Conservation (phyloP, 306 rosid genomes). For the Fragaria ananassa region DNA sequence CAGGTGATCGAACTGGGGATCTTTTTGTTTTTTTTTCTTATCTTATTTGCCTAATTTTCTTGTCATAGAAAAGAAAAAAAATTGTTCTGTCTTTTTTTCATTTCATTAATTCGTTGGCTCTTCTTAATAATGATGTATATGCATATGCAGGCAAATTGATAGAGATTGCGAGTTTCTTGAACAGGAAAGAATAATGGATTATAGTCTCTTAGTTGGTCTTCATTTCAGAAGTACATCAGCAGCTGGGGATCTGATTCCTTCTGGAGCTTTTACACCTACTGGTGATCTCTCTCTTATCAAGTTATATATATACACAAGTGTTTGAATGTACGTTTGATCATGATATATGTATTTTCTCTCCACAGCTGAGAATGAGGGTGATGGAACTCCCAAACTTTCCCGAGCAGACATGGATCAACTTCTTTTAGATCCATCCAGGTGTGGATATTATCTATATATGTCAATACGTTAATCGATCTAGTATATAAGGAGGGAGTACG, state of each 20-base stretch:
- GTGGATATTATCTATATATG: too few relatives aligned
- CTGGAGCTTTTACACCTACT: constrained; percentile 40
- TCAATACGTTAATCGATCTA: too few relatives aligned
- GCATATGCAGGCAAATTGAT: constrained; percentile 66
- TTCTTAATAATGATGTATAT: background rate
- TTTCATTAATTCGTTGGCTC: background rate
- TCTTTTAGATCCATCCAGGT: constrained; percentile 73
- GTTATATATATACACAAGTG: constrained; percentile 1
- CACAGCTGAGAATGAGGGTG: constrained; percentile 48
- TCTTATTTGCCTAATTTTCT: background rate
- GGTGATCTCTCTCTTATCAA: constrained; percentile 31
- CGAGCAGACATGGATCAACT: constrained; percentile 57
- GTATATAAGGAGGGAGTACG: background rate
- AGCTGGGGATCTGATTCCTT: constrained; percentile 59
- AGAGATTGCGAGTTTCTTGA: constrained; percentile 86
- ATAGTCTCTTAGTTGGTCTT: constrained; percentile 81
- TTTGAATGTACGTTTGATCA: too few relatives aligned
- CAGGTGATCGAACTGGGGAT: constrained; percentile 41
- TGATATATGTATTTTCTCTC: background rate
- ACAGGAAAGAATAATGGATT: constrained; percentile 93
- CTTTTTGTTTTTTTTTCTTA: background rate
- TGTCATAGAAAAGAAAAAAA: background rate
- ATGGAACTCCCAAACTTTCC: constrained; percentile 43
- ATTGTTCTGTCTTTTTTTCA: background rate
- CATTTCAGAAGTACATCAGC: constrained; percentile 69